Evolutionary conservation across 1,284 basidiomycete species (phyloP), one percentile per base, ranked within the genome.

Genomic region (Mycocalia duriaeana): DNA sequence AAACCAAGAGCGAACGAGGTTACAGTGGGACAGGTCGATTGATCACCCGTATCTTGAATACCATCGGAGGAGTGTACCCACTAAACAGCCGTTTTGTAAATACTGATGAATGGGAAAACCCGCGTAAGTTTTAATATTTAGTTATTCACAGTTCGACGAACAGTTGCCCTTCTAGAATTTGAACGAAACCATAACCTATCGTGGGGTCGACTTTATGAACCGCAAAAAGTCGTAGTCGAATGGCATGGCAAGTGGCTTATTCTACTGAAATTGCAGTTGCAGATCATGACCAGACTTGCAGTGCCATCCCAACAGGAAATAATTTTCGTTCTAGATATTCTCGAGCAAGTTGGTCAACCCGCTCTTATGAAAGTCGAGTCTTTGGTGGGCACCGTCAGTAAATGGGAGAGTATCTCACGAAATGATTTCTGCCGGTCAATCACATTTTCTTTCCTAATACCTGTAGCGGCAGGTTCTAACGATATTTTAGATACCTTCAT

Each of bases 361-460:
- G 72, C 81, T 1, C 63, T 95, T 22, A 73, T 81, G 48, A 80
- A 77, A 46, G 72, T 98, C 1, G 87, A 93, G 43, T 55, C 56
- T 4, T 71, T 95, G 13, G 67, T 91, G 7, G 67, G 71, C 9
- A 73, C 69, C 4, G 75, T 78, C 9, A 67, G 69, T 14, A 74
- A 60, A 25, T 89, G 89, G 81, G 81, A 90, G 57, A 82, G 74
- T 48, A 73, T 81, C 16, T 84, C 85, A 69, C 82, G 89, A 25
- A 97, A 96, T 63, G 94, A 97, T 65, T 96, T 98, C 63, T 98
- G 94, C 66, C 82, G 95, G 76, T 85, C 70, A 50, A 74, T 60
- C 26, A 34, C n/a, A n/a, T n/a, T n/a, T n/a, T n/a, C n/a, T n/a
- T n/a, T n/a, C 48, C 47, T 36, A 13, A 41, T 39, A 20, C 41